Conservation (phyloP, 495 filamentous ascomycete genomes). For the Hamigera avellanea region DNA sequence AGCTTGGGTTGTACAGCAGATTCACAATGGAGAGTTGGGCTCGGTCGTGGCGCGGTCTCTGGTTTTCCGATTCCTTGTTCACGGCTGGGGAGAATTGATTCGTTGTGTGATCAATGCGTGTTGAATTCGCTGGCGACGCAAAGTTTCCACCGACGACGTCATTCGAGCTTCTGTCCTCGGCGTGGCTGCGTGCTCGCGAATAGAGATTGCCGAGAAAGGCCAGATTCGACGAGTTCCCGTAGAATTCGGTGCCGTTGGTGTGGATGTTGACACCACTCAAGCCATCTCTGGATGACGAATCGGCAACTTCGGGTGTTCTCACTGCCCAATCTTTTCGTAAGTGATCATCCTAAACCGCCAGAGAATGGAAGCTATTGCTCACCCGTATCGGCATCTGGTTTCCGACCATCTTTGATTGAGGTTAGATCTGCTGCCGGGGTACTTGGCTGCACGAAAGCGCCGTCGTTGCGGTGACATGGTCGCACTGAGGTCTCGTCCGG, state of each 20-base stretch:
- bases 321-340: neutral
- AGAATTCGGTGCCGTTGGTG: slow-evolving; percentile 19
- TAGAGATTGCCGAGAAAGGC: slow-evolving; percentile 15
- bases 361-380: too few species aligned
- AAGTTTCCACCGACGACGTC: neutral
- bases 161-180: too few species aligned
- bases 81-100: neutral
- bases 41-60: slow-evolving; percentile 4
- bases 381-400: too few species aligned
- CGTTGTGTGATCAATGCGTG: neutral
- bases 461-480: too few species aligned
- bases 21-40: slow-evolving; percentile 16
- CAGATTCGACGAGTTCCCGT: slow-evolving; percentile 16
- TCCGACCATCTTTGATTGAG: too few species aligned
- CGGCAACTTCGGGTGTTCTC: slow-evolving; percentile 9
- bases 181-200: slow-evolving; percentile 12
- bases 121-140: too few species aligned
- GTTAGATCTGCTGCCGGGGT: too few species aligned
- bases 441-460: too few species aligned
- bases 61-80: slow-evolving; percentile 1
- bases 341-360: too few species aligned
- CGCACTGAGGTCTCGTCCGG: too few species aligned
- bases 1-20: slow-evolving; percentile 13
- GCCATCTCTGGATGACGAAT: slow-evolving; percentile 12
- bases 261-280: slow-evolving; percentile 15